phyloP scores from a whole-genome alignment of 1,284 basidiomycete genomes.

The Cutaneotrichosporon cavernicola region DNA sequence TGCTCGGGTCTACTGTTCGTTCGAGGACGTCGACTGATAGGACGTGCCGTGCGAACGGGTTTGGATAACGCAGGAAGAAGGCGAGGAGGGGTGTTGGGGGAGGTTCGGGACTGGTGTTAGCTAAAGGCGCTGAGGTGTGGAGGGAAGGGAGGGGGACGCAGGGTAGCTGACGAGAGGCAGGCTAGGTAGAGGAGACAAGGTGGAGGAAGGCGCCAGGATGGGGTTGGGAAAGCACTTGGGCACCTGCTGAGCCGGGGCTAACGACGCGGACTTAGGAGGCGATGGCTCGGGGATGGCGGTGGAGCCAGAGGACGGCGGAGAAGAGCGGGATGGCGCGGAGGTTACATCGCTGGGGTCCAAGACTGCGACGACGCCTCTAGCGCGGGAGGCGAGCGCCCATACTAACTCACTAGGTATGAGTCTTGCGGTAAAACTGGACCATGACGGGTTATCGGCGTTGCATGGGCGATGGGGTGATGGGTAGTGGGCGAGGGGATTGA shows the following conservation, averaged over 20 bases:
- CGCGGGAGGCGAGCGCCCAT: background rate
- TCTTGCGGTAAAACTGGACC: conserved; percentile 40
- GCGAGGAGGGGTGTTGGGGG: conserved; percentile 80
- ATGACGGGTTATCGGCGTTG: conserved; percentile 17
- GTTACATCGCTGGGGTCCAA: background rate
- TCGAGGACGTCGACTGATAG: conserved; percentile 92
- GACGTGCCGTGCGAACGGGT: conserved; percentile 91
- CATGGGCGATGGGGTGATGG: background rate
- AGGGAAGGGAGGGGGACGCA: background rate
- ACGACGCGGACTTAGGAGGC: too few species aligned
- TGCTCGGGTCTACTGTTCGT: conserved; percentile 65
- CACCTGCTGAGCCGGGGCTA: too few species aligned
- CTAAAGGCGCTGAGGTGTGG: background rate
- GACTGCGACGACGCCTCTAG: background rate
- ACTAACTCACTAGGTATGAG: conserved; percentile 34
- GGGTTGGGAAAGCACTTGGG: too few species aligned
- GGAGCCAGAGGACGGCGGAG: background rate
- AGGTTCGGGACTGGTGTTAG: conserved; percentile 43
- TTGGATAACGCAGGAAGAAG: conserved; percentile 94
- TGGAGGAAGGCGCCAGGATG: too few species aligned
- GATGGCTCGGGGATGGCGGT: too few species aligned
- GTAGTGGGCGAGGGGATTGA: background rate
- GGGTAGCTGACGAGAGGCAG: background rate
- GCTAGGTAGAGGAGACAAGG: too few species aligned
- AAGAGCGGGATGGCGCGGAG: too few species aligned